Base-by-base conservation (phyloP, 1,284 basidiomycete species). In the Sphaerobolus stellatus region DNA sequence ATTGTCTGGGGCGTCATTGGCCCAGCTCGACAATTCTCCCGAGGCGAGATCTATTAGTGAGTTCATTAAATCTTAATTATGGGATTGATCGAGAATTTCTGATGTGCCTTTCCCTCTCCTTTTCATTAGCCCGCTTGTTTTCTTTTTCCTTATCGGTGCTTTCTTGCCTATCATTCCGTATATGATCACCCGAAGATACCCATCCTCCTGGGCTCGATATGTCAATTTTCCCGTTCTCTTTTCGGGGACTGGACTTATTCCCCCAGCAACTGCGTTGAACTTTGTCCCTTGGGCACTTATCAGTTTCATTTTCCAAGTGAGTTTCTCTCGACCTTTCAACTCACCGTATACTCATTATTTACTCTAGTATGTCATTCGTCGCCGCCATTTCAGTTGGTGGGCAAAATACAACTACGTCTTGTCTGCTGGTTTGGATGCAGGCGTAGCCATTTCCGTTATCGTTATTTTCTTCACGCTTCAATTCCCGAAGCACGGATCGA, bases 381-480 rank as follows among this genome's bases (percentile, higher is more conserved):
- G 79, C 48, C 73, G 78, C 54, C 76, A 82, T 59, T 86, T 86
- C 70, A 72, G 77, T 0, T 86, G 83, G 81, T 88, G 85, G 85
- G 77, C 80, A 11, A 86, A 86, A 70, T 87, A 84, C 68, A 86
- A 86, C 64, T 86, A 80, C 57, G 80, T 83, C 47, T 69, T 84
- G 46, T 84, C 81, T 14, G 81, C 81, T 8, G 82, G 78, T 3
- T 66, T 85, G 58, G 81, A 71, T 66, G 76, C 82, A 34, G 83
- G 83, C n/a, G 74, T 86, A 11, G 84, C 84, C 1, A 64, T 85
- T 27, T 70, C 76, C 14, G 71, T 77, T 4, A 72, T 88, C 46
- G 57, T 85, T 57, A 82, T 87, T 54, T 88, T 87, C 73, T 89
- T 88, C 75, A 69, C 68, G 52, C 71, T 90, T 43, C 81, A 88